Evolutionary conservation across 495 filamentous ascomycete genomes (phyloP), one percentile per base, ranked within the genome.

Genomic region (Bacidia rubella): DNA sequence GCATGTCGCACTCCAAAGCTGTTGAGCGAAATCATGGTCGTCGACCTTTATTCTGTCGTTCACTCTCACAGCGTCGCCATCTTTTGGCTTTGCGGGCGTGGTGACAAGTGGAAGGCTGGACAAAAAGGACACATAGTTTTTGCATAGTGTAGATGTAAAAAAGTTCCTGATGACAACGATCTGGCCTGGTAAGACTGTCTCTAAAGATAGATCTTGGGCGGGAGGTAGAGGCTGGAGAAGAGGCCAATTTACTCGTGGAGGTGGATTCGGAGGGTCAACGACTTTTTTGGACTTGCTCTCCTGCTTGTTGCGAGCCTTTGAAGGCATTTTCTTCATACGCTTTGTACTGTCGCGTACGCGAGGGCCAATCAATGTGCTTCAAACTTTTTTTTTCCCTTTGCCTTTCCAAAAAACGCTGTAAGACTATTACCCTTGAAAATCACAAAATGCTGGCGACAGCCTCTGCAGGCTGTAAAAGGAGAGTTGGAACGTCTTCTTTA

Each of bases 11-110:
- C 66, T 67, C 86, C 86, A 97, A 23, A 95, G 61, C 51, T 72
- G 70, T 61, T 84, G 74, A 2, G 90, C 84, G 61, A 95, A 95
- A 9, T 48, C 62, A 24, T 73, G 63, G 68, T 97, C 90, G 29
- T 86, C 71, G 39, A 92, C 72, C 69, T 95, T 86, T 64, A 85
- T 92, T 25, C 90, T 81, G 62, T 96, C 90, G 63, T 97, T 97
- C 40, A 95, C 85, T 19, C 90, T 74, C 24, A 90, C 66, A 0
- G 90, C 90, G 40, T 93, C 81, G 42, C 86, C 90, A 57, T 79
- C 81, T 69, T 89, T 93, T 5, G 90, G 89, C 46, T 81, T 81
- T 0, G 81, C 84, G 0, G 87, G 87, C 0, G 90, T 95, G 0
- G 89, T 95, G 15, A 72, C 74, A 29, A 96, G 69, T 0, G 87